Evolutionary conservation across 1,284 basidiomycete genomes (phyloP).

Genomic region (Coniophora puteana): DNA sequence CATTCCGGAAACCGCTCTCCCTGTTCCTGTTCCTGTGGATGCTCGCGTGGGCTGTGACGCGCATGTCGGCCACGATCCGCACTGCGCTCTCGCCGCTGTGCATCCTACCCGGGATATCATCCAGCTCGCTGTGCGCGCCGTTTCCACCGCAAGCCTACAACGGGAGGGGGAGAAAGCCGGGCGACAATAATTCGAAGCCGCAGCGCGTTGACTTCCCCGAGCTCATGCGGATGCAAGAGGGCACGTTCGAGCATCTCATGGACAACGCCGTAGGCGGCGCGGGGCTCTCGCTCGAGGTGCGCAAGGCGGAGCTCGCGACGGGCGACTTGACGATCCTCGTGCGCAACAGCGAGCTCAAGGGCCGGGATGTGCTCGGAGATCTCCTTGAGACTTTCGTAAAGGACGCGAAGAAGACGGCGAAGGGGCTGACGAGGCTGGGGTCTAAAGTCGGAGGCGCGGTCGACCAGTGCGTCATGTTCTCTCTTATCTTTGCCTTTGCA

Average conservation of each 20-base stretch:
- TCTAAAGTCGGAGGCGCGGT: constrained; percentile 65
- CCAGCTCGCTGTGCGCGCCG: constrained; percentile 38
- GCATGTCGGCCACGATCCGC: constrained; percentile 38
- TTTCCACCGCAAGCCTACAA: constrained; percentile 7
- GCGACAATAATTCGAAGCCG: no score
- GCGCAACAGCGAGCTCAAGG: constrained; percentile 53
- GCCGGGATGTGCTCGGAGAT: constrained; percentile 52
- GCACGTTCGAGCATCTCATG: constrained; percentile 58
- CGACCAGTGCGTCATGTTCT: constrained; percentile 48
- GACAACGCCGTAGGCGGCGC: constrained; percentile 54
- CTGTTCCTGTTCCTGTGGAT: constrained; percentile 50
- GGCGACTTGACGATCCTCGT: constrained; percentile 60
- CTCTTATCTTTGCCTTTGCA: neutral
- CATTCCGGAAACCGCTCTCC: constrained; percentile 53
- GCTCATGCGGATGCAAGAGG: constrained; percentile 54
- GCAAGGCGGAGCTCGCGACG: constrained; percentile 74
- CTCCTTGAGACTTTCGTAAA: constrained; percentile 48
- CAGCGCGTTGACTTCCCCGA: constrained; percentile 53
- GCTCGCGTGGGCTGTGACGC: constrained; percentile 38
- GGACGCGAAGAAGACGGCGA: constrained; percentile 56
- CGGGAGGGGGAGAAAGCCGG: no score
- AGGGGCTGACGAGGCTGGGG: constrained; percentile 53
- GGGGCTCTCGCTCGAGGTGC: constrained; percentile 58
- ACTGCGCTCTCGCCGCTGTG: constrained; percentile 54
- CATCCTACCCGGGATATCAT: constrained; percentile 53